These are phyloP conservation scores for Populus hybrid DNA, from an alignment of 441 rosid genomes.

Conservation along the genomic window DNA sequence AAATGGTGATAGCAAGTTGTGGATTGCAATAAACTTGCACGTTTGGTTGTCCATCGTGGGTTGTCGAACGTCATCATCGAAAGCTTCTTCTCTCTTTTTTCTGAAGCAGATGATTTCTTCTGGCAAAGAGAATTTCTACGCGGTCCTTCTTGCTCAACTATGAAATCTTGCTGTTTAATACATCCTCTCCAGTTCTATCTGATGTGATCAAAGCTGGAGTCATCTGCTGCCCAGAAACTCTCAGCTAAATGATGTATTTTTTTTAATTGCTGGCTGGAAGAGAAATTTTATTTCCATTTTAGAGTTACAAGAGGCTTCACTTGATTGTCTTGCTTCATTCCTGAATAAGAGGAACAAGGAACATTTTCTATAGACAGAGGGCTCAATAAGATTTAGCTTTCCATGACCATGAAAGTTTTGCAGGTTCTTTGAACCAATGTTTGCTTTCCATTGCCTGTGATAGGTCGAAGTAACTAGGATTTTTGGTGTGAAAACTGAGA, in stretches of 20 bases:
- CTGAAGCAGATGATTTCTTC: neutral
- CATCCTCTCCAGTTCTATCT: no score
- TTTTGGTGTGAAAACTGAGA: neutral
- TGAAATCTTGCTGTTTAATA: neutral
- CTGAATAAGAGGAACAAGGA: no score
- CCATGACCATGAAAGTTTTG: neutral
- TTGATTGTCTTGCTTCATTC: no score
- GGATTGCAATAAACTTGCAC: neutral
- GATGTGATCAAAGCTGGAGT: neutral
- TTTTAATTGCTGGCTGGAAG: no score
- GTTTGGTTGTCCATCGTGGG: conserved; percentile 1
- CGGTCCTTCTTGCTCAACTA: neutral
- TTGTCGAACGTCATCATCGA: neutral
- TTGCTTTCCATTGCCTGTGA: neutral
- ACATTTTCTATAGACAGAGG: neutral
- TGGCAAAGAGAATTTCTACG: neutral
- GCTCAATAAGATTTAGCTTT: neutral
- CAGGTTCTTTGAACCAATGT: neutral
- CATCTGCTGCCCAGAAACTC: neutral
- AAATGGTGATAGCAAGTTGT: neutral
- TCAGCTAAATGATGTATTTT: no score
- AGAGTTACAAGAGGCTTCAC: no score
- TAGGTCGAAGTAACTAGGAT: neutral
- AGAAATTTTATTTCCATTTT: no score
- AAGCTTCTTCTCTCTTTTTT: neutral